phyloP scores from a whole-genome alignment of 768 basidiomycete genomes.

The Phlegmacium glaucopus region DNA sequence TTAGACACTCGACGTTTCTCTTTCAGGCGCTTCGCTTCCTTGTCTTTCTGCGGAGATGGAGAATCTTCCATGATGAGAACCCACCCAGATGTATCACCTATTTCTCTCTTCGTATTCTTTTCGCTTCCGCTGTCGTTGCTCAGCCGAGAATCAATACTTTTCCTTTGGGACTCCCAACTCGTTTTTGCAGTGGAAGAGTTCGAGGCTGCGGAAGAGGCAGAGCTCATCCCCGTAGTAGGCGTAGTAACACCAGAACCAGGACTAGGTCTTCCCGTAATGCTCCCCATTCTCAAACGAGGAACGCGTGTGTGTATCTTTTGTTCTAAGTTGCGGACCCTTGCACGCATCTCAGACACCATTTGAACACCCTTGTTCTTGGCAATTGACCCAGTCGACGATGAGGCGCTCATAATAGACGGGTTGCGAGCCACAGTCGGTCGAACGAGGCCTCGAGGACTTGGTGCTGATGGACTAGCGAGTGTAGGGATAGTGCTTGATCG shows the following conservation, averaged over 20 bases:
- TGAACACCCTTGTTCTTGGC: constrained; percentile 82
- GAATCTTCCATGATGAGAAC: constrained; percentile 89
- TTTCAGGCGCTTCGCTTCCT: constrained; percentile 41
- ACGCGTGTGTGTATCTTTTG: constrained; percentile 88
- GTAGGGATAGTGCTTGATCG: constrained; percentile 59
- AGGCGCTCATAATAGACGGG: constrained; percentile 37
- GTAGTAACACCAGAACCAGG: constrained; percentile 19
- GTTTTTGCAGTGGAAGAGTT: constrained; percentile 40
- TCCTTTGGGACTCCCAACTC: constrained; percentile 42
- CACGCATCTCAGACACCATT: constrained; percentile 92
- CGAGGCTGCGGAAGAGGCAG: constrained; percentile 35
- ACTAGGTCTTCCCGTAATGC: constrained; percentile 56
- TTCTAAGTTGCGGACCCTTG: constrained; percentile 75
- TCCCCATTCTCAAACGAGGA: constrained; percentile 79
- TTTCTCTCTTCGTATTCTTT: constrained; percentile 43
- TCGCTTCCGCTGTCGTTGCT: constrained; percentile 43
- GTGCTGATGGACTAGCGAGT: constrained; percentile 36
- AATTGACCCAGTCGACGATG: constrained; percentile 42
- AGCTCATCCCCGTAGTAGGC: constrained; percentile 25
- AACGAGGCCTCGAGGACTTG: constrained; percentile 48
- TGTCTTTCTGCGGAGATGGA: constrained; percentile 61
- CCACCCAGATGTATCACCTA: constrained; percentile 74
- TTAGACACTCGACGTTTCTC: constrained; percentile 57
- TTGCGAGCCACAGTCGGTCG: constrained; percentile 43
- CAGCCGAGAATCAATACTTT: constrained; percentile 41